phyloP scores from a whole-genome alignment of 257 asterid species.

The Craterostigma plantagineum region DNA sequence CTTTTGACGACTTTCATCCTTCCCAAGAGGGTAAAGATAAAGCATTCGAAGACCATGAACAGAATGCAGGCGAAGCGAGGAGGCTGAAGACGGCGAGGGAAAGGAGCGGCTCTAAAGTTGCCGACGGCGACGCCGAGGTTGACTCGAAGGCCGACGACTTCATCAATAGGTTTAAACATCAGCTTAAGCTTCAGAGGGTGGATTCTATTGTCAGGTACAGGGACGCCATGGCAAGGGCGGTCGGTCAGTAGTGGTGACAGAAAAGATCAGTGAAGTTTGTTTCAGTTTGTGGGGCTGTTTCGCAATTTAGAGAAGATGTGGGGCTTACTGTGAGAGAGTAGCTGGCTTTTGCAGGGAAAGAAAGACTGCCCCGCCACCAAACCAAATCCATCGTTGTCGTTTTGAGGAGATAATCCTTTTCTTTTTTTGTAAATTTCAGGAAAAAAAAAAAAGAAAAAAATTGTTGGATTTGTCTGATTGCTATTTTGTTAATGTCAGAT shows the following conservation, averaged over 20 bases:
- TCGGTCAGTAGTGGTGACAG: constrained; percentile 16
- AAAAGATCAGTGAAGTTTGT: background rate
- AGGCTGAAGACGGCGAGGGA: constrained; percentile 44
- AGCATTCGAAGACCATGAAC: constrained; percentile 25
- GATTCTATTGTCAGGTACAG: constrained; percentile 45
- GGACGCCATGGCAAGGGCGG: constrained; percentile 42
- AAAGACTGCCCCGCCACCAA: too few species aligned
- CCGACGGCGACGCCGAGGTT: constrained; percentile 33
- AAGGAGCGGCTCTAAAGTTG: constrained; percentile 11
- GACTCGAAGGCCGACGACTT: constrained; percentile 60
- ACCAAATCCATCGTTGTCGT: too few species aligned
- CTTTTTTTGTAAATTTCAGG: too few species aligned
- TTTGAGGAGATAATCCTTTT: too few species aligned
- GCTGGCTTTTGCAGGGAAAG: too few species aligned
- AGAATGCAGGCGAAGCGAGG: constrained; percentile 33
- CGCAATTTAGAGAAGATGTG: background rate
- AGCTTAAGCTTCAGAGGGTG: constrained; percentile 54
- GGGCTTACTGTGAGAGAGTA: too few species aligned
- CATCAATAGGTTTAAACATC: constrained; percentile 52
- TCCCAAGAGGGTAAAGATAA: constrained; percentile 8
- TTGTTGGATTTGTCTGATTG: too few species aligned
- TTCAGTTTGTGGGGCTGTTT: background rate
- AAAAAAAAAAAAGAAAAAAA: too few species aligned
- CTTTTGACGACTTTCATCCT: constrained; percentile 40
- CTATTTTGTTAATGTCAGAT: too few species aligned